These are phyloP conservation scores for Cocos nucifera DNA, from an alignment of 176 grass and related monocot genomes.

Conservation along the genomic window DNA sequence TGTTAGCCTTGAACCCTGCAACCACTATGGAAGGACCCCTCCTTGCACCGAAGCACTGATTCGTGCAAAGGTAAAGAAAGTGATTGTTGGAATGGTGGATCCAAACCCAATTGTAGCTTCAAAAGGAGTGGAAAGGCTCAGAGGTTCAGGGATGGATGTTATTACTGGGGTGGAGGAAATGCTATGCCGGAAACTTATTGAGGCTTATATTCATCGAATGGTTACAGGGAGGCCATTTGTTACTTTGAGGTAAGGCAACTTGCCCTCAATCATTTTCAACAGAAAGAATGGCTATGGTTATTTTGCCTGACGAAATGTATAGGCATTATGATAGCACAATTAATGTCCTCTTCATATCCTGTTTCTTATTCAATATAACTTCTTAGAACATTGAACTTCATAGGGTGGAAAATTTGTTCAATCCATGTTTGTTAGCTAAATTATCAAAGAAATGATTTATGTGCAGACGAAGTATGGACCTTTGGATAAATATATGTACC, in stretches of 20 bases:
- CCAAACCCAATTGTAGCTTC: constrained; percentile 89
- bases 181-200: constrained; percentile 59
- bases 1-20: constrained; percentile 84
- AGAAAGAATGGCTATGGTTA: neutral
- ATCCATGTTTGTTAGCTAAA: too few relatives aligned
- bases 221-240: constrained; percentile 68
- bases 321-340: too few relatives aligned
- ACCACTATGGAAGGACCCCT: constrained; percentile 80
- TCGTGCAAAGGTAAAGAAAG: constrained; percentile 62
- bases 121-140: constrained; percentile 79
- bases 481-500: too few relatives aligned
- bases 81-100: constrained; percentile 86
- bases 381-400: too few relatives aligned
- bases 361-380: too few relatives aligned
- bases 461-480: too few relatives aligned
- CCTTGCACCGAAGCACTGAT: constrained; percentile 81
- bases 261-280: neutral
- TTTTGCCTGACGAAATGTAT: neutral
- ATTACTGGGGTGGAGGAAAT: constrained; percentile 55
- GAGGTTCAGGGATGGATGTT: constrained; percentile 53
- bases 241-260: constrained; percentile 55
- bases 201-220: constrained; percentile 78
- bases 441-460: too few relatives aligned
- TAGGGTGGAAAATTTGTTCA: too few relatives aligned
- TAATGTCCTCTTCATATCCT: too few relatives aligned